Base-by-base conservation (phyloP, 805 yeast species). In the Kodamaea kakaduensis region DNA sequence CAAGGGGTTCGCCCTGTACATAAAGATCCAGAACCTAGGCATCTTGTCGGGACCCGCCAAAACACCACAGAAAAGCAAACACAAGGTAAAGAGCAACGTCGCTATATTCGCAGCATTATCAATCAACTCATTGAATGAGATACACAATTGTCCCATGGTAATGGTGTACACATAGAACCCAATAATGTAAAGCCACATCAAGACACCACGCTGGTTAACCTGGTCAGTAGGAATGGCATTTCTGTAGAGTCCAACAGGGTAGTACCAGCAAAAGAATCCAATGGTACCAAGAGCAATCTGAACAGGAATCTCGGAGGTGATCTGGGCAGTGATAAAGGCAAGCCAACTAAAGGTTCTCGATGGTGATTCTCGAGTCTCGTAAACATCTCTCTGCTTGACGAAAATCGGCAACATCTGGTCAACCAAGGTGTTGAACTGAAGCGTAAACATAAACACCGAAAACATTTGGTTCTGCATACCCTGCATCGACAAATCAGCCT, bases 1-100 rank as follows among this genome's bases (percentile, higher is more conserved):
- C 58, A 73, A 72, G 7, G 84, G 94, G 17, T 85, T 79, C 14
- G 68, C 69, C 46, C 82, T 73, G 73, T 83, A 80, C 88, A 85
- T 82, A 55, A 82, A 85, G 31, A 74, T 77, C 94, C 94, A 85
- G 66, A 85, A 85, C 1, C 84, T 78, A 9, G 94, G 93, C 79
- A 84, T 72, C 35, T 67, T 63, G 13, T 64, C 52, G 28, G 77
- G 73, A 16, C 75, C 64, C 10, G 74, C 77, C 62, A 84, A 63
- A 28, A 81, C 85, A 70, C 95, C 95, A 70, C 87, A 81, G 75
- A 84, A 82, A 36, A 74, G 72, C 60, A 84, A 62, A 25, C 77
- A 65, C 68, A 81, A 59, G 2, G 83, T 75, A 58, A 77, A 81
- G 42, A 78, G 50, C 47, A 82, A 50, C 23, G 73, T 62, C 1